phyloP scores from a whole-genome alignment of 495 filamentous ascomycete species.

The Annulohypoxylon moriforme region DNA sequence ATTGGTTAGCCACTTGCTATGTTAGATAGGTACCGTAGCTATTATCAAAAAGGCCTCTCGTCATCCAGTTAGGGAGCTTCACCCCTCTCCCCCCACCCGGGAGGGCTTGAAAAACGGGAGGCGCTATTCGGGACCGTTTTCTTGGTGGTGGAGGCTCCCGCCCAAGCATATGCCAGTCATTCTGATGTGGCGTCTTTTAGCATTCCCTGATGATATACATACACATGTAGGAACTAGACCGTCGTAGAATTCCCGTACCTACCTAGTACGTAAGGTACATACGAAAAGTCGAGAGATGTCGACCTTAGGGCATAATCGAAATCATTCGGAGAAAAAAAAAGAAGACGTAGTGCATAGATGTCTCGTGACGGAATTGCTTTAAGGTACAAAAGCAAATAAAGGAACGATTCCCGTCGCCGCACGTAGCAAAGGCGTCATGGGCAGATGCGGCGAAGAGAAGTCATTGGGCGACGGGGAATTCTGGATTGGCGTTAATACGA shows the following conservation, averaged over 20 bases:
- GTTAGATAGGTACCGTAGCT: background rate
- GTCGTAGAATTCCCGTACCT: background rate
- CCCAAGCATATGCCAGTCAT: slow-evolving; percentile 46
- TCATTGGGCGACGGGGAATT: slow-evolving; percentile 4
- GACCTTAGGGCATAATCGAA: background rate
- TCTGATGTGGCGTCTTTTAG: slow-evolving; percentile 36
- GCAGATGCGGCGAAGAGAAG: slow-evolving; percentile 14
- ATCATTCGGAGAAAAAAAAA: slow-evolving; percentile 14
- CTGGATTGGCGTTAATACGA: slow-evolving; percentile 41
- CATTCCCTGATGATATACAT: slow-evolving; percentile 40
- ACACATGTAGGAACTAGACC: slow-evolving; percentile 13
- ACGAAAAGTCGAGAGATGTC: background rate
- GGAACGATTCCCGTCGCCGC: slow-evolving; percentile 12
- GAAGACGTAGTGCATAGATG: slow-evolving; percentile 10
- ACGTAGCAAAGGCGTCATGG: slow-evolving; percentile 30
- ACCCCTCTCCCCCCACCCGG: slow-evolving; percentile 14
- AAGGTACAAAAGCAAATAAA: background rate
- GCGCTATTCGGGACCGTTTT: slow-evolving; percentile 31
- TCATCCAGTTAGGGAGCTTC: slow-evolving; percentile 11
- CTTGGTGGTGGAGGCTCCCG: slow-evolving; percentile 37
- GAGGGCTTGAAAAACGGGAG: background rate
- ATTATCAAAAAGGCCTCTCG: background rate
- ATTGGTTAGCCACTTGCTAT: background rate
- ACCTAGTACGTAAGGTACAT: background rate
- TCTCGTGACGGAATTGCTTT: slow-evolving; percentile 7